Evolutionary conservation across 257 asterid species (phyloP).

Genomic region (Cynanchum wilfordii): DNA sequence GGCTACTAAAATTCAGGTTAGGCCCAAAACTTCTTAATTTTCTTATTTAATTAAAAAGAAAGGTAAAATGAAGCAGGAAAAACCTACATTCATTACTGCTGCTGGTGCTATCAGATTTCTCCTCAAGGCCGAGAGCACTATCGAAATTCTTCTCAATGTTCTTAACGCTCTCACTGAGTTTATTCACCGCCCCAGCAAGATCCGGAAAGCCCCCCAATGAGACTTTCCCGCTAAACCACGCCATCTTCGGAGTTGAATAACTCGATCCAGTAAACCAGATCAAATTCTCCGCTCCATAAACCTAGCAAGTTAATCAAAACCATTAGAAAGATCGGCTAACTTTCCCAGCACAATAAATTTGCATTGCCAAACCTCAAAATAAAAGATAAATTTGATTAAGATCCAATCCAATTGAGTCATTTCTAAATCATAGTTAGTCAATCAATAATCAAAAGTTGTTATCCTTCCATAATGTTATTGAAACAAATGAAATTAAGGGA

Average conservation of each 20-base stretch:
- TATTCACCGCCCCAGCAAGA: constrained; percentile 91
- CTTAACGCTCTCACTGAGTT: constrained; percentile 93
- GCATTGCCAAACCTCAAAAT: not conserved
- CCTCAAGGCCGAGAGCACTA: constrained; percentile 92
- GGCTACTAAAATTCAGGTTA: not conserved
- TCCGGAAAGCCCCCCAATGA: constrained; percentile 78
- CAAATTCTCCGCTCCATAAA: constrained; percentile 21
- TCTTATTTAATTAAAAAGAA: not conserved
- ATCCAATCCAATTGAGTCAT: constrained; percentile 9
- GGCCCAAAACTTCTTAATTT: not conserved
- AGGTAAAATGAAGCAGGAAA: not conserved
- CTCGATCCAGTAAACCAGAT: constrained; percentile 11
- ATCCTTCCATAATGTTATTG: not conserved
- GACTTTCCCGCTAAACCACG: constrained; percentile 90
- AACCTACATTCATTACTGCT: constrained; percentile 57
- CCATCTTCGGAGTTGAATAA: constrained; percentile 36
- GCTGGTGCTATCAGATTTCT: constrained; percentile 44
- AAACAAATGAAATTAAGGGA: not conserved
- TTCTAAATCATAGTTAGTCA: not conserved
- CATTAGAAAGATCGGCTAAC: constrained; percentile 6
- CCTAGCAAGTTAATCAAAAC: constrained; percentile 16
- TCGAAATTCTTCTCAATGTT: constrained; percentile 96
- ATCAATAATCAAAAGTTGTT: not conserved
- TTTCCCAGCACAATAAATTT: not conserved
- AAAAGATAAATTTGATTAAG: not conserved